Percentiles rank a stretch among this genome's conserved stretches.
phyloP scores from a whole-genome alignment of 1,139 yeast genomes.

The Scheffersomyces parashehatae region DNA sequence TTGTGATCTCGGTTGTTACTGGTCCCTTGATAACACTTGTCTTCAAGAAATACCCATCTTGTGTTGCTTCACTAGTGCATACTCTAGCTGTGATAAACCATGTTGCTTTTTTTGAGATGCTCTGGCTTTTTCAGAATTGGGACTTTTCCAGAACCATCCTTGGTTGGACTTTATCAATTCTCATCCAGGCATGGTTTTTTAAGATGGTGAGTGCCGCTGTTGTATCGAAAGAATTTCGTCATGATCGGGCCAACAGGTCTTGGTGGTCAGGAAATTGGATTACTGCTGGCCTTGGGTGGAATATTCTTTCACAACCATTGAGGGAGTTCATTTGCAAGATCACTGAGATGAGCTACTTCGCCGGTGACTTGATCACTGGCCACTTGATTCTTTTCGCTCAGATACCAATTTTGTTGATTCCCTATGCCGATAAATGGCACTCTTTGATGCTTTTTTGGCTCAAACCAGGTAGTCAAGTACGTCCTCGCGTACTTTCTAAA shows the following conservation, averaged over 20 bases:
- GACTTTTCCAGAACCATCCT: conserved; percentile 47
- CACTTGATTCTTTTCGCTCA: conserved; percentile 53
- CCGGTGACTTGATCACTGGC: conserved; percentile 52
- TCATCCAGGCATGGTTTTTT: conserved; percentile 48
- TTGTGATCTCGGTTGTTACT: conserved; percentile 38
- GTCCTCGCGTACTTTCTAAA: conserved; percentile 40
- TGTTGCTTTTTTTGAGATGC: conserved; percentile 45
- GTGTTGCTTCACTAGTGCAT: conserved; percentile 48
- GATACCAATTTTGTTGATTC: conserved; percentile 54
- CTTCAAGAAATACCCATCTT: conserved; percentile 40
- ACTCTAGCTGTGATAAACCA: conserved; percentile 42
- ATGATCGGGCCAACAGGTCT: conserved; percentile 51
- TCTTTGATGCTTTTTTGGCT: conserved; percentile 81
- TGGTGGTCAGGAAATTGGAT: conserved; percentile 77
- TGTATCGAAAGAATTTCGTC: conserved; percentile 51
- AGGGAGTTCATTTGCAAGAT: conserved; percentile 57
- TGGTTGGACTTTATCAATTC: conserved; percentile 43
- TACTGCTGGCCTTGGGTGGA: conserved; percentile 53
- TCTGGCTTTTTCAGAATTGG: conserved; percentile 58
- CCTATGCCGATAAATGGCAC: conserved; percentile 72
- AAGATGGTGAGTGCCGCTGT: conserved; percentile 38
- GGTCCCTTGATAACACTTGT: conserved; percentile 49
- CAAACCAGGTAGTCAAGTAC: conserved; percentile 56
- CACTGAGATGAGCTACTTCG: conserved; percentile 55
- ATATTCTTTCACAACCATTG: conserved; percentile 51